Evolutionary conservation across 2,329 filamentous ascomycete genomes (phyloP), one percentile per base, ranked within the genome.

Genomic region (Alternaria hordeiaustralica): DNA sequence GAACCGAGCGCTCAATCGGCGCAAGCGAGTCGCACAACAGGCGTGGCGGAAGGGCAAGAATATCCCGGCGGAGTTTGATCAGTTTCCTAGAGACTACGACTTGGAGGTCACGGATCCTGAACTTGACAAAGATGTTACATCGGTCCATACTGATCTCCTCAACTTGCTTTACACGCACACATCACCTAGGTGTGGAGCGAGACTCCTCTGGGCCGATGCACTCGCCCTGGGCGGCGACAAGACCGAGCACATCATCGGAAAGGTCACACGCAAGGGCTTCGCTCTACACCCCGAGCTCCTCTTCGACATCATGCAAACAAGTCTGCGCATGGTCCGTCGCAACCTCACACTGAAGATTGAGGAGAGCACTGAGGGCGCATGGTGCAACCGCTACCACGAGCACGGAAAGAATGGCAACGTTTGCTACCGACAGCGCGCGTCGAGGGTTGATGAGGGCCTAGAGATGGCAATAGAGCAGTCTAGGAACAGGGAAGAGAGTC

Each of bases 311-410:
- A 71, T 78, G 74, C 66, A 68, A 47, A 73, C 74, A 4, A 49
- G 55, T 2, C 46, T 78, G 53, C 68, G 77, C 1, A 56, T 74
- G 59, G 50, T 68, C 15, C 61, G 76, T 0, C 41, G 66, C 6
- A 71, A 70, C 20, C 53, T 75, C 18, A 78, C 77, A 26, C 63
- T 79, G 18, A 77, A 74, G 67, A 73, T 74, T 26, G 77, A 79
- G 47, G 74, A 77, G 64, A 60, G 47, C 6, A 61, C 60, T 0
- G 68, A 75, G 53, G 71, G 69, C 1, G 67, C 67, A 9, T 79
- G 77, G 77, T 79, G 77, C 49, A 60, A 63, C 33, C 61, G 75
- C 10, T 79, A 79, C 30, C 77, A 79, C 53, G 65, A 75, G 60
- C 77, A 79, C 64, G 46, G 6, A 1, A 71, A 66, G 64, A 43